Base-by-base conservation (phyloP, 805 yeast genomes). In the Limtongia smithiae region DNA sequence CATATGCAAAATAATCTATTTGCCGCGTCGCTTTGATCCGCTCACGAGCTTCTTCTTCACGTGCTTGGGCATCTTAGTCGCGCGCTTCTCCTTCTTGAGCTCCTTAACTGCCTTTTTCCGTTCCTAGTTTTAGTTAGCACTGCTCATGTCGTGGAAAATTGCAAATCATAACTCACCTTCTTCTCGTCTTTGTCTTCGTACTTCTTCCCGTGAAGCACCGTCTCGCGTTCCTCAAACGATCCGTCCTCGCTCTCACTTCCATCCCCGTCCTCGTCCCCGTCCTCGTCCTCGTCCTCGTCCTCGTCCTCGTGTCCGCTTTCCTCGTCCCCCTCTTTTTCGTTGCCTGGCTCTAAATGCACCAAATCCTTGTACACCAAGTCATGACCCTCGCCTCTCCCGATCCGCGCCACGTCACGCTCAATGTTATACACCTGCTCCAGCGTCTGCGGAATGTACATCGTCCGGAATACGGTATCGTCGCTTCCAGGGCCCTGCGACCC, bases 381-480 rank as follows among this genome's bases (percentile, higher is more conserved):
- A 55, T 82, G 88, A 34, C 87, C 84, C 58, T 86, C 81, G 24
- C 96, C 97, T 52, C 81, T 79, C n/a, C 43, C 41, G 18, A 67
- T 63, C 36, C 57, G 54, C 36, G 63, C 62, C 59, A 85, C 87
- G 65, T 93, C 98, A 52, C 96, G 75, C 62, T 93, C 98, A 27
- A 68, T 56, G 48, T 72, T 76, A 45, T 68, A 71, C 2, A 72
- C 75, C 48, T 72, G 72, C 41, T 71, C 72, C 20, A 72, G 61
- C 45, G 64, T 93, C 86, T 65, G 90, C 63, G 71, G 91, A 80
- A 69, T 88, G 81, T 70, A 93, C 68, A 48, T 93, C 3, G 90
- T 80, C 64, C 98, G 73, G 68, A 93, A 93, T 4, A 93, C 81
- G 46, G 86, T 95, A 65, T 93, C 98, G 54, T 85, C 87, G 21